Evolutionary conservation across 2,329 filamentous ascomycete genomes (phyloP).

Genomic region (Apiospora kogelbergensis): DNA sequence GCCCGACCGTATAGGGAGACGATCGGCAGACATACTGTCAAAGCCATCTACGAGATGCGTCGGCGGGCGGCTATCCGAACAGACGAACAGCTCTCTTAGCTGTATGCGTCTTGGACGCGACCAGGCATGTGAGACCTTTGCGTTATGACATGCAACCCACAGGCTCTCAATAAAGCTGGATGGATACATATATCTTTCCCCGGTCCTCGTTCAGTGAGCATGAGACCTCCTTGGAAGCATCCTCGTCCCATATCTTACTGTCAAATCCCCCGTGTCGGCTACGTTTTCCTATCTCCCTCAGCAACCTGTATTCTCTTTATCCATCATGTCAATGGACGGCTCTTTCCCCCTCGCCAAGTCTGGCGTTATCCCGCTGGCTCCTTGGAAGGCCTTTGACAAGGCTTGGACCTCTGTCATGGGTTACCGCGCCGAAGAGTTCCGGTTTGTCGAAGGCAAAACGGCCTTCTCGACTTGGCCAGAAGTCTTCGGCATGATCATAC

Average conservation of each 20-base stretch:
- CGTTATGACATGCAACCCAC: not conserved
- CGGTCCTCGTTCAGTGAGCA: not conserved
- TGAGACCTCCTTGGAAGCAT: not conserved
- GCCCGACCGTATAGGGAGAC: not conserved
- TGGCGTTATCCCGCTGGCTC: conserved; percentile 60
- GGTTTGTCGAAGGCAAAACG: conserved; percentile 75
- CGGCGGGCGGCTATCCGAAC: not conserved
- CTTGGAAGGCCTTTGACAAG: conserved; percentile 93
- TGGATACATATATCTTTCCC: not conserved
- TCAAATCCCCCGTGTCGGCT: not conserved
- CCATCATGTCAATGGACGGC: conserved; percentile 9
- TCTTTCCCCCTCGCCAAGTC: not conserved
- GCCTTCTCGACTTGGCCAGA: conserved; percentile 85
- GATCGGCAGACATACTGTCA: not conserved
- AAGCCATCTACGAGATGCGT: not conserved
- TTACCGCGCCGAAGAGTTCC: conserved; percentile 81
- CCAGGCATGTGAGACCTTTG: not conserved
- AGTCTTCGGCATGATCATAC: conserved; percentile 73
- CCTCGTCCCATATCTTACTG: not conserved
- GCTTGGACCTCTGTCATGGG: conserved; percentile 72
- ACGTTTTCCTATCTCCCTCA: not conserved
- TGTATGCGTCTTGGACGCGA: not conserved
- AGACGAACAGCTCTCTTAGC: not conserved
- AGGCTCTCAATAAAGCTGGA: not conserved
- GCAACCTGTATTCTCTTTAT: not conserved